Conservation (phyloP, 1,284 basidiomycete genomes). For the Heterobasidion annosum region DNA sequence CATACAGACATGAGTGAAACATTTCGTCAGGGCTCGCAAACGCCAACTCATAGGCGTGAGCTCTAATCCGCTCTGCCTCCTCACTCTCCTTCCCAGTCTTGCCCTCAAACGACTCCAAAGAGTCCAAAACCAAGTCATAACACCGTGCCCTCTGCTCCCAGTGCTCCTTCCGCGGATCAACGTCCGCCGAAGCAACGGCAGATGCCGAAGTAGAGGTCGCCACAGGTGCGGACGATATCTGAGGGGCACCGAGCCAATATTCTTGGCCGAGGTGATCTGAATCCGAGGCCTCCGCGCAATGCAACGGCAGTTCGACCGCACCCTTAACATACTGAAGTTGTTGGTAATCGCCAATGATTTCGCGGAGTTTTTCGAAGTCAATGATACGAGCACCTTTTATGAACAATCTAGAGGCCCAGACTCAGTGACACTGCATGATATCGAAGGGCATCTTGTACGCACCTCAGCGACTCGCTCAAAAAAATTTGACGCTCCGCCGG, state of each 20-base stretch:
- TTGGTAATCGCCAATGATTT: constrained; percentile 83
- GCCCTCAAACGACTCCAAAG: constrained; percentile 75
- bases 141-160: constrained; percentile 64
- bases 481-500: constrained; percentile 64
- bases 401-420: constrained; percentile 54
- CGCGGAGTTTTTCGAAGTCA: constrained; percentile 77
- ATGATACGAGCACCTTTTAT: constrained; percentile 81
- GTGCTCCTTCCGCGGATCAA: constrained; percentile 50
- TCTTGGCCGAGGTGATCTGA: constrained; percentile 69
- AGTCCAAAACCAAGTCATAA: constrained; percentile 79
- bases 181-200: not conserved
- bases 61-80: constrained; percentile 58
- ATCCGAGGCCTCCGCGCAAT: constrained; percentile 80
- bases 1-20: constrained; percentile 92
- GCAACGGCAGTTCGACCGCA: constrained; percentile 79
- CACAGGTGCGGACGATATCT: not conserved
- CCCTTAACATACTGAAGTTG: constrained; percentile 79
- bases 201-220: not conserved
- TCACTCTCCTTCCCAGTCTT: constrained; percentile 30
- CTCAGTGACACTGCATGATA: not conserved
- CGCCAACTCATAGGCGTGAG: constrained; percentile 74
- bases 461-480: constrained; percentile 77
- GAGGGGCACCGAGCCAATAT: constrained; percentile 50
- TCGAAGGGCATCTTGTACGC: not conserved
- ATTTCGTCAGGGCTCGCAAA: constrained; percentile 83